phyloP scores from a whole-genome alignment of 257 asterid genomes.

The Solanum pimpinellifolium region DNA sequence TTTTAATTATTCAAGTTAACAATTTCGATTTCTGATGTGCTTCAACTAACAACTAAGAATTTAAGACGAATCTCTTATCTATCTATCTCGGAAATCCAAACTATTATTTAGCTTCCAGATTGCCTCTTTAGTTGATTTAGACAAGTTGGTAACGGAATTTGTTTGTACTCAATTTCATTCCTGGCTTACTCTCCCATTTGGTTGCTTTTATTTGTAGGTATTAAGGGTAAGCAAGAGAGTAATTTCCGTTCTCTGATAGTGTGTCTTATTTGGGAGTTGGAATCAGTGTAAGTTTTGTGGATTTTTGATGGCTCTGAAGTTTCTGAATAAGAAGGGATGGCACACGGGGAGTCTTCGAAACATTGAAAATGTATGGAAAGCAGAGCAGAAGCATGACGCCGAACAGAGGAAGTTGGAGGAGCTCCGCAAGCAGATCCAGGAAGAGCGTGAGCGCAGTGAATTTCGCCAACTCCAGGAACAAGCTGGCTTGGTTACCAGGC shows the following conservation, averaged over 20 bases:
- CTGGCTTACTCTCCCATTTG: not conserved
- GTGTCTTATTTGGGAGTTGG: not conserved
- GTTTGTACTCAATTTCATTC: not conserved
- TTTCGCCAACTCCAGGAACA: constrained; percentile 88
- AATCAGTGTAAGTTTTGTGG: not conserved
- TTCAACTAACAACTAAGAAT: not conserved
- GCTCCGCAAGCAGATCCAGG: constrained; percentile 87
- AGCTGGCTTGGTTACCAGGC: constrained; percentile 90
- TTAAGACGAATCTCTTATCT: not conserved
- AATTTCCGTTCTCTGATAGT: not conserved
- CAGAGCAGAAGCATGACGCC: constrained; percentile 95
- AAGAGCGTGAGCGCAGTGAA: constrained; percentile 86
- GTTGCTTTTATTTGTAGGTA: not conserved
- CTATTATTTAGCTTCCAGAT: not conserved
- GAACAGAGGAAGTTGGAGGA: constrained; percentile 91
- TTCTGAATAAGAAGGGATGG: constrained; percentile 98
- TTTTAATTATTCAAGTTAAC: not conserved
- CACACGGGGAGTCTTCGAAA: constrained; percentile 97
- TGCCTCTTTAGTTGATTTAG: not conserved
- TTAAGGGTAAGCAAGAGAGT: not conserved
- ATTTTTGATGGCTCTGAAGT: constrained; percentile 53
- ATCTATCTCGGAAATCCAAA: not conserved
- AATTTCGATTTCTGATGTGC: not conserved
- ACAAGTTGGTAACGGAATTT: not conserved
- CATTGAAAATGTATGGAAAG: constrained; percentile 97